Evolutionary conservation across 257 asterid species (phyloP).

Genomic region (Solanum habrochaites): DNA sequence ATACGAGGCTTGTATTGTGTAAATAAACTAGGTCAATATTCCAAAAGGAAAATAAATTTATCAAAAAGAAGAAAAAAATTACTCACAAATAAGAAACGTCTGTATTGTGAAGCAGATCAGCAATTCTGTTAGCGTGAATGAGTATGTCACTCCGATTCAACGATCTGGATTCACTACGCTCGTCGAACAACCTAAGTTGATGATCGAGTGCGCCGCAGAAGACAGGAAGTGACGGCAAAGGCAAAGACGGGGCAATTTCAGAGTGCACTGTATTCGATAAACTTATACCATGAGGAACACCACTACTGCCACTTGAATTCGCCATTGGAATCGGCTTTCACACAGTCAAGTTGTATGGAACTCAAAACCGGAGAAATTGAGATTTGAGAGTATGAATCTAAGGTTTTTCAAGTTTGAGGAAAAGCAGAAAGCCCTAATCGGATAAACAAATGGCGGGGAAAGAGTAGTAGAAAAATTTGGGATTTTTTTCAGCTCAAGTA

Average conservation of each 20-base stretch:
- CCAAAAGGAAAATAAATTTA: not conserved
- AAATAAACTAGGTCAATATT: not conserved
- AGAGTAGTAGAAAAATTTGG: not conserved
- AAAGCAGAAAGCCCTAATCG: not conserved
- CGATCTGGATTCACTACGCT: slow-evolving; percentile 28
- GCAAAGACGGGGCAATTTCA: slow-evolving; percentile 79
- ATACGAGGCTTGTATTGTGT: not conserved
- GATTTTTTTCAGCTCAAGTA: not conserved
- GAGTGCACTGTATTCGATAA: slow-evolving; percentile 79
- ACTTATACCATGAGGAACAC: slow-evolving; percentile 57
- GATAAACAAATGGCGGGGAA: slow-evolving; percentile 2
- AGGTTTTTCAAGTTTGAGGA: not conserved
- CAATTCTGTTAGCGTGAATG: slow-evolving; percentile 43
- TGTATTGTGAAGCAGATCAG: slow-evolving; percentile 68
- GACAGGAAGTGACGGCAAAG: slow-evolving; percentile 90
- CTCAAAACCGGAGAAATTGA: not conserved
- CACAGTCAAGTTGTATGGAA: not conserved
- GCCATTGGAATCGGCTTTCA: slow-evolving; percentile 19
- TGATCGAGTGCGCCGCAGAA: slow-evolving; percentile 83
- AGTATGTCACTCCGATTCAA: slow-evolving; percentile 38
- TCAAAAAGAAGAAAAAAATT: not conserved
- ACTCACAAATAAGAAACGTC: slow-evolving; percentile 92
- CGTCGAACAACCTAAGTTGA: slow-evolving; percentile 57
- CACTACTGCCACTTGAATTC: slow-evolving; percentile 20
- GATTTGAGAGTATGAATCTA: not conserved